Evolutionary conservation across 2,329 filamentous ascomycete genomes (phyloP).

Genomic region (Teratosphaeriaceae sp.): DNA sequence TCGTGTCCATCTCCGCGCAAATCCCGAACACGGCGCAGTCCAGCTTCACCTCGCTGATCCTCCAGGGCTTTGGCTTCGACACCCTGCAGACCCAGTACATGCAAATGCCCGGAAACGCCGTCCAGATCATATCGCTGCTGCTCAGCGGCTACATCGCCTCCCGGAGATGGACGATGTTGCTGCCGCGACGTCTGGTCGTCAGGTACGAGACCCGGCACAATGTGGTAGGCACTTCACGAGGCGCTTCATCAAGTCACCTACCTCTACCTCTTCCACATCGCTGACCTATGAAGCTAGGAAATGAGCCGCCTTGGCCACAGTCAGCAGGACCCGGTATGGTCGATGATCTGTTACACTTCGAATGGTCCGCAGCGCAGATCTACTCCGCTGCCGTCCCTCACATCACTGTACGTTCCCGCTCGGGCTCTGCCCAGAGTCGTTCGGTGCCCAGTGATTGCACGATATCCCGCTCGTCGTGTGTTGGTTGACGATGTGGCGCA

Average conservation of each 20-base stretch:
- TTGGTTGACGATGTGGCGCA: conserved; percentile 9
- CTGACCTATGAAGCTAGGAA: no score
- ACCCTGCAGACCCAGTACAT: conserved; percentile 47
- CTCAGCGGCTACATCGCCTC: conserved; percentile 48
- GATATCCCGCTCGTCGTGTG: conserved; percentile 7
- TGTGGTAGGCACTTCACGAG: no score
- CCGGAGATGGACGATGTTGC: no score
- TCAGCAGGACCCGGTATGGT: no score
- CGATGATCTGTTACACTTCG: no score
- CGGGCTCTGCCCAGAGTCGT: conserved; percentile 5
- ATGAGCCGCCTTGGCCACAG: no score
- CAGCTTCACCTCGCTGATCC: conserved; percentile 42
- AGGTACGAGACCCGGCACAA: no score
- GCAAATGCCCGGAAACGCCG: conserved; percentile 53
- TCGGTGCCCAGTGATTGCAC: conserved; percentile 10
- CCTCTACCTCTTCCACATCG: no score
- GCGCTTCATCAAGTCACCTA: no score
- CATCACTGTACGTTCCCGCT: neutral
- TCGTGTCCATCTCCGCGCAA: conserved; percentile 49
- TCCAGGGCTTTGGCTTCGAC: conserved; percentile 42
- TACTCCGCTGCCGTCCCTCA: no score
- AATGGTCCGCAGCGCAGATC: no score
- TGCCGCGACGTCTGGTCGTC: no score
- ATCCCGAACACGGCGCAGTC: conserved; percentile 52
- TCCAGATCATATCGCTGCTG: conserved; percentile 50